These are phyloP conservation scores for Emergomyces orientalis DNA, from an alignment of 2,329 filamentous ascomycete species.

Conservation along the genomic window DNA sequence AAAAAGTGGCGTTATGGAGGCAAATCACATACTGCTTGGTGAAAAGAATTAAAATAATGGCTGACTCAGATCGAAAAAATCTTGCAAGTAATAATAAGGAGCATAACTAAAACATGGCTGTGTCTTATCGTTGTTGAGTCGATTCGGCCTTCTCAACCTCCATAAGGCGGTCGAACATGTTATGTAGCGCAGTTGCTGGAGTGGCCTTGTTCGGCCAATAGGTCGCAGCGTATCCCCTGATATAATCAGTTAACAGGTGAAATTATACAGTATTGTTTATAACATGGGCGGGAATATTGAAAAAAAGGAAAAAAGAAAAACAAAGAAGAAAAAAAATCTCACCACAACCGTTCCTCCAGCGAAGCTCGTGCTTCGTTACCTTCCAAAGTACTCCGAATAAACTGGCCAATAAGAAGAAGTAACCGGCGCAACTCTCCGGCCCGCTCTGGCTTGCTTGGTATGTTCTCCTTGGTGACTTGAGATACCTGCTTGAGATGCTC, in stretches of 20 bases:
- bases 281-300: neutral
- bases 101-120: neutral
- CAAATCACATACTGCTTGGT: neutral
- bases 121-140: slow-evolving; percentile 1
- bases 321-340: no score
- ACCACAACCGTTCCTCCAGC: slow-evolving; percentile 39
- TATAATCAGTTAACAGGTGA: neutral
- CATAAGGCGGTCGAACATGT: slow-evolving; percentile 15
- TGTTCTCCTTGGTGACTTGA: slow-evolving; percentile 37
- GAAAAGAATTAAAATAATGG: neutral
- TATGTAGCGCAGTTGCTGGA: slow-evolving; percentile 15
- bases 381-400: slow-evolving; percentile 34
- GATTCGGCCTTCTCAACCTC: slow-evolving; percentile 10
- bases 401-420: slow-evolving; percentile 39
- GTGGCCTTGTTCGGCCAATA: slow-evolving; percentile 40
- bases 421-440: slow-evolving; percentile 36
- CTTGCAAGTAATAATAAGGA: neutral
- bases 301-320: slow-evolving; percentile 1
- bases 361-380: slow-evolving; percentile 32
- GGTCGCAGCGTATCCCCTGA: slow-evolving; percentile 38
- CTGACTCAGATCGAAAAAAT: neutral
- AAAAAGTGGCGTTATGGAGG: neutral
- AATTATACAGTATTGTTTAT: neutral
- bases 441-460: slow-evolving; percentile 36
- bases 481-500: slow-evolving; percentile 37